Percentiles rank a stretch among this genome's conserved stretches.
Conservation (phyloP, 1,284 basidiomycete genomes). For the Salmacisia buchloeana region DNA sequence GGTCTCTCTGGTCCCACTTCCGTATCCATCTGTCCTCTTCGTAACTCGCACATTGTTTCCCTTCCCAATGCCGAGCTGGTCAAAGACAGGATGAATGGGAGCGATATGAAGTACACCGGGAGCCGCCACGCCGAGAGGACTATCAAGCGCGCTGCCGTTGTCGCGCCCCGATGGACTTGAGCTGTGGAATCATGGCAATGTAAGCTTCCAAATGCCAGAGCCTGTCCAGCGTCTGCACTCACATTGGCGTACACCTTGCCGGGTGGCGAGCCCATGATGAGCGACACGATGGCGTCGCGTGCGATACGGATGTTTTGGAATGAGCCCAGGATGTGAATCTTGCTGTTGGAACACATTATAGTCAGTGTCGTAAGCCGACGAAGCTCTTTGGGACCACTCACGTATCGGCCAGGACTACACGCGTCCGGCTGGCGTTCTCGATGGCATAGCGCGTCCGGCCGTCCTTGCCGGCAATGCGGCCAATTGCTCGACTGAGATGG, state of each 20-base stretch:
- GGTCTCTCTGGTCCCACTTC: neutral
- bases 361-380: constrained; percentile 4
- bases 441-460: constrained; percentile 98
- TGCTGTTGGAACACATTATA: constrained; percentile 55
- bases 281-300: constrained; percentile 86
- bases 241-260: constrained; percentile 78
- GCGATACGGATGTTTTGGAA: constrained; percentile 97
- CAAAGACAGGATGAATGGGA: neutral
- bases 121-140: constrained; percentile 1
- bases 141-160: constrained; percentile 74
- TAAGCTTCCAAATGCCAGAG: neutral
- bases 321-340: constrained; percentile 89
- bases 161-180: constrained; percentile 82
- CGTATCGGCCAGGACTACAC: constrained; percentile 95
- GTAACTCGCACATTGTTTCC: neutral
- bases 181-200: constrained; percentile 55
- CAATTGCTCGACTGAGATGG: constrained; percentile 90
- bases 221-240: constrained; percentile 12
- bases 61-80: neutral
- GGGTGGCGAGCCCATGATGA: constrained; percentile 90
- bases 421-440: constrained; percentile 89
- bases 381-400: constrained; percentile 57
- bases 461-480: constrained; percentile 94
- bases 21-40: neutral
- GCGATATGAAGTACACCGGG: neutral